phyloP scores from a whole-genome alignment of 2,329 filamentous ascomycete genomes.

The Grosmannia serpens region DNA sequence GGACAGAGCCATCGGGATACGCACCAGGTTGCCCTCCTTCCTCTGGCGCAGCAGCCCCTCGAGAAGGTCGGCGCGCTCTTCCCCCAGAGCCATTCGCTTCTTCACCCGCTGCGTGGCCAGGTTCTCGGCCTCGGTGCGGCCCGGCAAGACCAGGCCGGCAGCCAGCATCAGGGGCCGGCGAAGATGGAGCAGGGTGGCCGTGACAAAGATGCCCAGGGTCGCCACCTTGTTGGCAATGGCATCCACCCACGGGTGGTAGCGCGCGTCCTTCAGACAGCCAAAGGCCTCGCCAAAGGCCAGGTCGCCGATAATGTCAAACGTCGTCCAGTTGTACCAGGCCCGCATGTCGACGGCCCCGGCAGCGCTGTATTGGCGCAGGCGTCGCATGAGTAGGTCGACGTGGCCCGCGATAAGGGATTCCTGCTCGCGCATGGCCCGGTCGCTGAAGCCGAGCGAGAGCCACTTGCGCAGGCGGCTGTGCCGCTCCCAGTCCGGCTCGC shows the following conservation, averaged over 20 bases:
- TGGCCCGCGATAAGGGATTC: slow-evolving; percentile 27
- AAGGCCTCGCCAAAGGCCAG: slow-evolving; percentile 32
- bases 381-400: slow-evolving; percentile 23
- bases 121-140: background rate
- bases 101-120: slow-evolving; percentile 1
- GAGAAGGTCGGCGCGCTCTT: slow-evolving; percentile 17
- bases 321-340: slow-evolving; percentile 17
- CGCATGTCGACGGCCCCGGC: background rate
- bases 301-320: slow-evolving; percentile 30
- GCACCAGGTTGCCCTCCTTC: background rate
- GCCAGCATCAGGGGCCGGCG: too few relatives aligned
- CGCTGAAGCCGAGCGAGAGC: slow-evolving; percentile 27
- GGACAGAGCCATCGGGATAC: too few relatives aligned
- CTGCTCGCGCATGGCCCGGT: slow-evolving; percentile 27
- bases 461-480: slow-evolving; percentile 21
- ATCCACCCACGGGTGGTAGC: slow-evolving; percentile 15
- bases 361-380: slow-evolving; percentile 14
- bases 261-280: slow-evolving; percentile 18
- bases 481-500: slow-evolving; percentile 17
- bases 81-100: slow-evolving; percentile 11
- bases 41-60: slow-evolving; percentile 12
- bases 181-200: background rate
- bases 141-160: background rate
- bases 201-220: background rate
- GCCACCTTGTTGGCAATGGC: slow-evolving; percentile 14